These are phyloP conservation scores for Glycyrrhiza uralensis DNA, from an alignment of 306 rosid species.

Conservation along the genomic window DNA sequence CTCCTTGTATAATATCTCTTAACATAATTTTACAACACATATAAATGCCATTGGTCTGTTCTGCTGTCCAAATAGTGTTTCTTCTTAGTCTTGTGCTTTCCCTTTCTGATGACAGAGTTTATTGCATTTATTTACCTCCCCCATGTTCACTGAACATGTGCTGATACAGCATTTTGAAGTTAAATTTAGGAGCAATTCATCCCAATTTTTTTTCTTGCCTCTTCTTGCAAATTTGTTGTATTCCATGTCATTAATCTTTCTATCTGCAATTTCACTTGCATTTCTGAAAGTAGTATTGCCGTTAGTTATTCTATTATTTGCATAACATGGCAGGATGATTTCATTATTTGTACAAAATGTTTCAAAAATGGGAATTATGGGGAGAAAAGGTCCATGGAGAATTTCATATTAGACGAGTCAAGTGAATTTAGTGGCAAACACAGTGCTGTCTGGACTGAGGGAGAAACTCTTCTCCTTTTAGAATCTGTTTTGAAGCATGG, in stretches of 20 bases:
- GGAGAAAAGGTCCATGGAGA: conserved; percentile 62
- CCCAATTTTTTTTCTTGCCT: background rate
- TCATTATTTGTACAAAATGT: conserved; percentile 58
- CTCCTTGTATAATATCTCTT: background rate
- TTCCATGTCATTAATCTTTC: background rate
- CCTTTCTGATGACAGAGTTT: background rate
- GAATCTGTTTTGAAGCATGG: conserved; percentile 94
- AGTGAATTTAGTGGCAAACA: conserved; percentile 36
- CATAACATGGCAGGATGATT: conserved; percentile 57
- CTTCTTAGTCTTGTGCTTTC: background rate
- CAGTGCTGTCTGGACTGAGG: conserved; percentile 75
- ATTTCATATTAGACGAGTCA: conserved; percentile 47
- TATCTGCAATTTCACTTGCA: background rate
- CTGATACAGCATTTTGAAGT: background rate
- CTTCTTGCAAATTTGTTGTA: background rate
- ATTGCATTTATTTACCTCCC: background rate
- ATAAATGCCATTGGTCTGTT: background rate
- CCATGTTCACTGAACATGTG: background rate
- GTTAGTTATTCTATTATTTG: conserved; percentile 13
- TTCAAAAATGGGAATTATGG: conserved; percentile 65
- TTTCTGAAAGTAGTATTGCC: background rate
- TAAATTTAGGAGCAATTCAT: background rate
- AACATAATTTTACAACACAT: background rate
- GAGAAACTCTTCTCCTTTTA: conserved; percentile 80
- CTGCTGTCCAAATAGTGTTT: background rate